Evolutionary conservation across 139 green algal species (phyloP).

Genomic region (Haematococcus sp.): DNA sequence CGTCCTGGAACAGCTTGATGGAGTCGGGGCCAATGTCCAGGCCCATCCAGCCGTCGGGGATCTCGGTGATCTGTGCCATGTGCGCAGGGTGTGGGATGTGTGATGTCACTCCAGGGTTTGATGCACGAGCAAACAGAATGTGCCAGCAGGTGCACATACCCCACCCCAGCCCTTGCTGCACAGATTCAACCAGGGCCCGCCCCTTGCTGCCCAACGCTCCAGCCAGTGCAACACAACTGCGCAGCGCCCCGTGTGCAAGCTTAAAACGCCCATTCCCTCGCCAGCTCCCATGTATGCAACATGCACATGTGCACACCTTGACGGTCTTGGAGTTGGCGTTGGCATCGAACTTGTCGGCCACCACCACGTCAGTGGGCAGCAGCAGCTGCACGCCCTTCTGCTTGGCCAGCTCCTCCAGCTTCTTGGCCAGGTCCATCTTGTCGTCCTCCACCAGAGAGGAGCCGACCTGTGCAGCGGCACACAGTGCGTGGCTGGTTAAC

Average conservation of each 20-base stretch:
- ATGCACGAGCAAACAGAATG: neutral
- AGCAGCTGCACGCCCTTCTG: conserved; percentile 92
- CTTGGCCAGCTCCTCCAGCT: conserved; percentile 83
- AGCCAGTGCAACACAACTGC: too few species aligned
- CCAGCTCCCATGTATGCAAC: too few species aligned
- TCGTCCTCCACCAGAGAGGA: conserved; percentile 97
- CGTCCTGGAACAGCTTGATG: conserved; percentile 80
- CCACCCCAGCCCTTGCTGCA: too few species aligned
- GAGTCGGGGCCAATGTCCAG: conserved; percentile 95
- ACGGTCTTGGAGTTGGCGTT: conserved; percentile 80
- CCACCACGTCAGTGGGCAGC: conserved; percentile 92
- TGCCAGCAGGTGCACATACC: too few species aligned
- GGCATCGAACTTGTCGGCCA: conserved; percentile 94
- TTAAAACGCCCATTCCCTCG: too few species aligned
- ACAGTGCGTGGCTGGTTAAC: too few species aligned
- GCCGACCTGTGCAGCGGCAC: conserved; percentile 77
- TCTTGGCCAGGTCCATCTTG: conserved; percentile 95
- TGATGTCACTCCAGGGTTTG: neutral
- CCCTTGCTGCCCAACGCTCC: too few species aligned
- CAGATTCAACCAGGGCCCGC: too few species aligned
- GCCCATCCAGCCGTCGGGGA: conserved; percentile 98
- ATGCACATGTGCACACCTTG: too few species aligned
- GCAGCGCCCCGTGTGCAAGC: too few species aligned
- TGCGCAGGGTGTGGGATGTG: conserved; percentile 10
- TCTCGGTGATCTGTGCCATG: conserved; percentile 69